Conservation (phyloP, 1,284 basidiomycete species). For the Ceratobasidium sp. region DNA sequence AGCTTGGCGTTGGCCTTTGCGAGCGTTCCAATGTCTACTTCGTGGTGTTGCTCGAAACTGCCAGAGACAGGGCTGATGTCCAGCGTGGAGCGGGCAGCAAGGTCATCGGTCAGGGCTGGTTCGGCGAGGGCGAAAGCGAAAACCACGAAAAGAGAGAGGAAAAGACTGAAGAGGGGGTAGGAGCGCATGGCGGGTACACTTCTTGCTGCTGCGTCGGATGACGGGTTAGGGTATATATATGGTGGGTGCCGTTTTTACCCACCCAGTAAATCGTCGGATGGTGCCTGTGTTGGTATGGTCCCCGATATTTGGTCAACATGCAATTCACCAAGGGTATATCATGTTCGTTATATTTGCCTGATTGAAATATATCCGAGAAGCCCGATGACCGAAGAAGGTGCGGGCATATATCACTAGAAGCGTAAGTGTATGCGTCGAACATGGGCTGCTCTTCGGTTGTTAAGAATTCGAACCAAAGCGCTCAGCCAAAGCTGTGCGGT, state of each 20-base stretch:
- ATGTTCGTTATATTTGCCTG: not conserved
- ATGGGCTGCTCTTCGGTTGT: not conserved
- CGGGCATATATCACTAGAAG: not conserved
- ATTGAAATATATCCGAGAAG: not conserved
- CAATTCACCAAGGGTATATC: not conserved
- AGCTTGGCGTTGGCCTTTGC: not conserved
- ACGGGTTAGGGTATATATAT: not conserved
- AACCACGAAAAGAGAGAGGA: not conserved
- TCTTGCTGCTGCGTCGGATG: not conserved
- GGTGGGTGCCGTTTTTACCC: not conserved
- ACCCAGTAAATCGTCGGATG: not conserved
- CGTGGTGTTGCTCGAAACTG: not conserved
- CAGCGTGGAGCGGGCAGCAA: not conserved
- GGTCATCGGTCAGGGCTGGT: not conserved
- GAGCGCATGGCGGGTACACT: not conserved
- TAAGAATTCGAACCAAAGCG: not conserved
- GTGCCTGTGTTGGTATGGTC: not conserved
- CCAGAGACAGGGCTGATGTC: not conserved
- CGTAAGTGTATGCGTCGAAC: not conserved
- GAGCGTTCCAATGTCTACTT: not conserved
- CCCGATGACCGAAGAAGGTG: not conserved
- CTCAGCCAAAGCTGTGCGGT: not conserved
- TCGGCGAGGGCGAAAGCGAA: constrained; percentile 2
- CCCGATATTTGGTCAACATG: not conserved
- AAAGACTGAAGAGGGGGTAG: not conserved